Percentiles rank a stretch among this genome's conserved stretches.
Conservation (phyloP, 2,329 filamentous ascomycete genomes). For the Eurotiales sp. region DNA sequence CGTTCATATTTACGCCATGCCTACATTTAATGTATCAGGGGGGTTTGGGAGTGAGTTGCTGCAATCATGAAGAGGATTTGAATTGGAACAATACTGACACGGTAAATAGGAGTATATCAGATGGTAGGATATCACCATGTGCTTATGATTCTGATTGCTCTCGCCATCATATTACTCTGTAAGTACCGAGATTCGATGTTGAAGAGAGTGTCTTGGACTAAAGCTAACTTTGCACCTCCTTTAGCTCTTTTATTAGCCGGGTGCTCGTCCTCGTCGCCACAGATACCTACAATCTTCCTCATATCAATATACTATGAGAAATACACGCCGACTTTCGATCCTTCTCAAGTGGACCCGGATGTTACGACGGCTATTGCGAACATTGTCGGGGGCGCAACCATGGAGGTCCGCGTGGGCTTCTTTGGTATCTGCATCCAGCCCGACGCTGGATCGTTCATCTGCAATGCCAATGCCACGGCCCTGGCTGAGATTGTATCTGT, state of each 20-base stretch:
- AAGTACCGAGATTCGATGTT: constrained; percentile 40
- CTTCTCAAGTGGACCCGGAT: constrained; percentile 85
- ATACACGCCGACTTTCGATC: constrained; percentile 77
- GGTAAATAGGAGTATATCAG: constrained; percentile 51
- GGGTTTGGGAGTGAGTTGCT: constrained; percentile 34
- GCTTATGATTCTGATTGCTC: constrained; percentile 92
- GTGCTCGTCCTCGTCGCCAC: constrained; percentile 91
- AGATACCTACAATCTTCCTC: constrained; percentile 94
- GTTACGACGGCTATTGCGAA: constrained; percentile 81
- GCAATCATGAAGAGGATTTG: too few species aligned
- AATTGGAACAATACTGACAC: neutral
- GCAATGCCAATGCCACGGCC: constrained; percentile 93
- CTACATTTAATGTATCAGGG: constrained; percentile 39
- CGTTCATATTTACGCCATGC: constrained; percentile 22
- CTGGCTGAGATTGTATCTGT: constrained; percentile 84
- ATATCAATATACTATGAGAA: constrained; percentile 95
- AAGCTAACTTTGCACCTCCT: constrained; percentile 3
- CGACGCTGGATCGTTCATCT: constrained; percentile 86
- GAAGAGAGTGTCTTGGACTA: constrained; percentile 13
- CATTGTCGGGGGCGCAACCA: constrained; percentile 76
- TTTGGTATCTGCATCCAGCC: constrained; percentile 96
- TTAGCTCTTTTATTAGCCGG: constrained; percentile 86
- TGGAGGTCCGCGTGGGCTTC: constrained; percentile 93
- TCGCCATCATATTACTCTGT: constrained; percentile 94
- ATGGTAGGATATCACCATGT: constrained; percentile 74